phyloP scores from a whole-genome alignment of 768 basidiomycete genomes.

The Psilocybe subaeruginosa region DNA sequence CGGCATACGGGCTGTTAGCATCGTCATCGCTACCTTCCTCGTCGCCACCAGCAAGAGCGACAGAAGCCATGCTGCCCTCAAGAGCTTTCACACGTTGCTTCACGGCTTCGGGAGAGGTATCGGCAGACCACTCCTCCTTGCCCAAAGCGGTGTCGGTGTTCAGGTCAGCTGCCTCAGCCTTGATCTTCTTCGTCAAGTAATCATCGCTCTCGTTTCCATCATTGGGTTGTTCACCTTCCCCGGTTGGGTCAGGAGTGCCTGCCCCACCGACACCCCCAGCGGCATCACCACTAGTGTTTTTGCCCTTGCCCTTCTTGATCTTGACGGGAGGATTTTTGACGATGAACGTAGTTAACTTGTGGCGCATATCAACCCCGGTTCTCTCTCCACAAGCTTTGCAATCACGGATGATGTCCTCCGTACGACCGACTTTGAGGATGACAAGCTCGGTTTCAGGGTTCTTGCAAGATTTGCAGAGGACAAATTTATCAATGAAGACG shows the following conservation, averaged over 20 bases:
- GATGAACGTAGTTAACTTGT: constrained; percentile 96
- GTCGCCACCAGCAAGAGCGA: constrained; percentile 66
- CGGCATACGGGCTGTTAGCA: constrained; percentile 81
- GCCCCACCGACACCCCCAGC: constrained; percentile 48
- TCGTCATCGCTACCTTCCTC: constrained; percentile 92
- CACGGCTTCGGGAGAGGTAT: constrained; percentile 89
- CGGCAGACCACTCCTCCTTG: constrained; percentile 89
- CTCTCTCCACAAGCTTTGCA: constrained; percentile 98
- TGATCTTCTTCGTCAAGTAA: constrained; percentile 88
- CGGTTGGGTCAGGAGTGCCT: constrained; percentile 36
- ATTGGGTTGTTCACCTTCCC: constrained; percentile 38
- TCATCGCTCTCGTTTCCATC: constrained; percentile 83
- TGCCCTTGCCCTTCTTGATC: constrained; percentile 72
- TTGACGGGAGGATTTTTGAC: constrained; percentile 96
- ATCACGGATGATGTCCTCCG: constrained; percentile 89
- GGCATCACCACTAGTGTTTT: constrained; percentile 54
- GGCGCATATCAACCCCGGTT: constrained; percentile 92
- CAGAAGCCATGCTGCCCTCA: constrained; percentile 56
- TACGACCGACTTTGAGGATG: constrained; percentile 80
- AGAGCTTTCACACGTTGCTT: constrained; percentile 78
- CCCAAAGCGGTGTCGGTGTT: constrained; percentile 60
- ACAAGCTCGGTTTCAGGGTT: constrained; percentile 98
- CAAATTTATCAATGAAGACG: constrained; percentile 97
- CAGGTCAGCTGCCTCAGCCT: constrained; percentile 83
- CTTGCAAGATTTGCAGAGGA: constrained; percentile 96